Evolutionary conservation across 192 early-diverging fungal species (phyloP).

Genomic region (Geranomyces variabilis): DNA sequence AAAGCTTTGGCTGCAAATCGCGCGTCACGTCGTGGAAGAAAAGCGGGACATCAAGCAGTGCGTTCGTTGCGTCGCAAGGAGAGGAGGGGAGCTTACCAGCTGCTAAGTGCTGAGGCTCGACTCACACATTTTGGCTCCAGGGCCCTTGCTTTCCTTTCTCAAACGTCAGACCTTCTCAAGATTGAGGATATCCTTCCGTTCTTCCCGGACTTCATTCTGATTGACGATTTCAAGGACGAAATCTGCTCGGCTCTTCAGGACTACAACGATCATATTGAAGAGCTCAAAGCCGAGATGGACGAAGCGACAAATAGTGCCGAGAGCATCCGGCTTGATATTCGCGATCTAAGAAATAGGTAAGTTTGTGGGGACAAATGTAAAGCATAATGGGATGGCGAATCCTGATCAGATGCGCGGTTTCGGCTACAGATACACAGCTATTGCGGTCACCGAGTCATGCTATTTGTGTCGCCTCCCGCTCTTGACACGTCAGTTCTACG

Average conservation of each 20-base stretch:
- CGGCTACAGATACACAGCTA: slow-evolving; percentile 58
- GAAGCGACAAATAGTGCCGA: slow-evolving; percentile 92
- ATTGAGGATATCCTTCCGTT: slow-evolving; percentile 96
- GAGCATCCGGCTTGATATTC: slow-evolving; percentile 89
- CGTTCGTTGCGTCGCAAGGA: slow-evolving; percentile 18
- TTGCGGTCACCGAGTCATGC: slow-evolving; percentile 76
- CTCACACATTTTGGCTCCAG: no score
- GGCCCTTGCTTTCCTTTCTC: slow-evolving; percentile 80
- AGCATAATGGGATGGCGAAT: not conserved
- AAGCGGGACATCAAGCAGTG: slow-evolving; percentile 82
- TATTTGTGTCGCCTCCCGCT: slow-evolving; percentile 77
- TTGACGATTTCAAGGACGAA: slow-evolving; percentile 98
- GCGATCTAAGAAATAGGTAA: slow-evolving; percentile 78
- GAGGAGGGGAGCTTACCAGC: no score
- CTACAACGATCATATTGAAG: slow-evolving; percentile 88
- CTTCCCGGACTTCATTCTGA: slow-evolving; percentile 96
- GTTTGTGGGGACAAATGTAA: no score
- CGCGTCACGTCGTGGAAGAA: slow-evolving; percentile 84
- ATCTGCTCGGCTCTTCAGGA: slow-evolving; percentile 88
- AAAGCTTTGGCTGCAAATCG: slow-evolving; percentile 93
- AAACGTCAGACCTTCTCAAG: slow-evolving; percentile 75
- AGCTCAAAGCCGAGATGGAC: slow-evolving; percentile 91
- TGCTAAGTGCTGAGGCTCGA: no score
- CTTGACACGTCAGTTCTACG: slow-evolving; percentile 85
- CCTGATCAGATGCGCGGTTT: not conserved